Conservation (phyloP, 768 basidiomycete genomes). For the Goffeauzyma gilvescens region DNA sequence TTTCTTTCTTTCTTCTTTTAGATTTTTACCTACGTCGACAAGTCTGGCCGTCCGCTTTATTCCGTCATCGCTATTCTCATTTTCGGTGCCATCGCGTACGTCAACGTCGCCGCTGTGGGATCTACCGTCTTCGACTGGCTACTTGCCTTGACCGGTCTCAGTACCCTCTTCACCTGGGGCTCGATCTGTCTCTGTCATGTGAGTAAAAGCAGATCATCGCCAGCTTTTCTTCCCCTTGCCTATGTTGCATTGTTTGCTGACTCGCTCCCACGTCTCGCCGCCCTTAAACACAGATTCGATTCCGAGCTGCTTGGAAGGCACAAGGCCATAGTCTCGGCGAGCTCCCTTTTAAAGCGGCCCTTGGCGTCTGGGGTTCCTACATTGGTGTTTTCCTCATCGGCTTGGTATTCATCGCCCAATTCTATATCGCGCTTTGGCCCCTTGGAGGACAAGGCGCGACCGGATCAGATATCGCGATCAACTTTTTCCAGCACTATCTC, state of each 20-base stretch:
- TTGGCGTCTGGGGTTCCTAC: slow-evolving; percentile 25
- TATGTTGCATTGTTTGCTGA: slow-evolving; percentile 2
- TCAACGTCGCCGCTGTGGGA: slow-evolving; percentile 16
- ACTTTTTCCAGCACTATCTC: slow-evolving; percentile 30
- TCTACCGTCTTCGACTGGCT: slow-evolving; percentile 33
- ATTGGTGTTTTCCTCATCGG: slow-evolving; percentile 41
- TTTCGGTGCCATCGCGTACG: slow-evolving; percentile 22
- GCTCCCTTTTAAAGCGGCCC: slow-evolving; percentile 43
- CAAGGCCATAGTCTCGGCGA: slow-evolving; percentile 41
- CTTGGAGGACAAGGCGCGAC: slow-evolving; percentile 15
- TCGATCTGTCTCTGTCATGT: slow-evolving; percentile 34
- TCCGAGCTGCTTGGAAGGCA: slow-evolving; percentile 43
- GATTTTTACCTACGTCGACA: slow-evolving; percentile 47
- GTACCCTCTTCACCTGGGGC: slow-evolving; percentile 49
- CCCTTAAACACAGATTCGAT: slow-evolving; percentile 45
- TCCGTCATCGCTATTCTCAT: slow-evolving; percentile 35
- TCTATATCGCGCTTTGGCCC: slow-evolving; percentile 31
- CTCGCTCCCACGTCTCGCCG: too few species aligned
- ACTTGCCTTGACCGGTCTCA: slow-evolving; percentile 47
- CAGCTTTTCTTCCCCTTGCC: neutral
- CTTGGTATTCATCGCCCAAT: slow-evolving; percentile 36
- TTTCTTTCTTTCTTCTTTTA: neutral
- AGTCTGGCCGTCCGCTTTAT: slow-evolving; percentile 46
- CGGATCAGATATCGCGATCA: slow-evolving; percentile 12
- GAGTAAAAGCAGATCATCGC: too few species aligned